A percentile compares a stretch with the other conserved stretches of the same genome.
These are phyloP conservation scores for Kodamaea fungicola DNA, from an alignment of 1,139 yeast species.

Conservation along the genomic window DNA sequence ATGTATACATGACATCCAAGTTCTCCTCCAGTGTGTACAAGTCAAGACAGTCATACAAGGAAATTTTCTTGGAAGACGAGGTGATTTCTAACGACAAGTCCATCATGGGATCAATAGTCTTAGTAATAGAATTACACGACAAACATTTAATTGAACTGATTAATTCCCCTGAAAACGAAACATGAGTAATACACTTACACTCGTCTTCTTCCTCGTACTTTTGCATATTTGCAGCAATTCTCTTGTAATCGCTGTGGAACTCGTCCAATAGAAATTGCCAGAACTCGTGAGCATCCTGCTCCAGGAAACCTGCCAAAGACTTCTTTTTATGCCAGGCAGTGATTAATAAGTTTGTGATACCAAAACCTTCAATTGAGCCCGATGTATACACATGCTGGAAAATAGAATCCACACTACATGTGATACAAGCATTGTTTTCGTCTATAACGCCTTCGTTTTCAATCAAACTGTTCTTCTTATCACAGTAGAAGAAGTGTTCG, in stretches of 20 bases:
- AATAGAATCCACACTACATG: slow-evolving; percentile 80
- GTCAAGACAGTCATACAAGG: slow-evolving; percentile 63
- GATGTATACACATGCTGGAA: slow-evolving; percentile 64
- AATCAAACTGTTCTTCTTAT: slow-evolving; percentile 17
- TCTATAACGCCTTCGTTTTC: slow-evolving; percentile 27
- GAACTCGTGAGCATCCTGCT: slow-evolving; percentile 97
- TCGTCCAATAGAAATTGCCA: slow-evolving; percentile 88
- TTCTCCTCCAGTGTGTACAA: slow-evolving; percentile 75
- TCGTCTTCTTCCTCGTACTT: slow-evolving; percentile 10
- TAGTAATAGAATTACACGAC: slow-evolving; percentile 60
- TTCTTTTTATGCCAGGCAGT: slow-evolving; percentile 85
- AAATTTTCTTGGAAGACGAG: slow-evolving; percentile 11
- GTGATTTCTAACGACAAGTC: slow-evolving; percentile 79
- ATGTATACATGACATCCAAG: slow-evolving; percentile 69
- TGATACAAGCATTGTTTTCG: slow-evolving; percentile 56
- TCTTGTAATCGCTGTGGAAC: slow-evolving; percentile 57
- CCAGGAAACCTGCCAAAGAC: slow-evolving; percentile 88
- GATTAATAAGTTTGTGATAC: slow-evolving; percentile 66
- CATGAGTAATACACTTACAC: slow-evolving; percentile 80
- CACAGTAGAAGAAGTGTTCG: slow-evolving; percentile 42
- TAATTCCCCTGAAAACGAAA: slow-evolving; percentile 71
- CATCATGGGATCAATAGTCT: slow-evolving; percentile 83
- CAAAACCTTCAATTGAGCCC: slow-evolving; percentile 59
- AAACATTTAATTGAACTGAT: slow-evolving; percentile 74
- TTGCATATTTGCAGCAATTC: slow-evolving; percentile 15